A percentile compares a stretch with the other conserved stretches of the same genome.
Conservation (phyloP, 176 grass and related monocot species). For the Zoysia japonica region DNA sequence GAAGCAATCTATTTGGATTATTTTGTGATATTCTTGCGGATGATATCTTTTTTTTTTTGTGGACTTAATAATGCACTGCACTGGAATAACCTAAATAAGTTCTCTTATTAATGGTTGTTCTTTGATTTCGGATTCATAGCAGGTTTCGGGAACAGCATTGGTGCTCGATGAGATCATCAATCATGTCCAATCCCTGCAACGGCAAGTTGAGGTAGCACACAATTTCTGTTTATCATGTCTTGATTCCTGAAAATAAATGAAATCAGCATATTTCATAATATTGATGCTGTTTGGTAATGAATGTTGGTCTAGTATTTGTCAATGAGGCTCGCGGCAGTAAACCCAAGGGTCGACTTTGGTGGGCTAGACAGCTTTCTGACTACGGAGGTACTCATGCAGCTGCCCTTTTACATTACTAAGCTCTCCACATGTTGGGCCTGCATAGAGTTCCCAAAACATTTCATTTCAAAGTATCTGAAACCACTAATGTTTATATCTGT, state of each 20-base stretch:
- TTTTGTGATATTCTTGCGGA: neutral
- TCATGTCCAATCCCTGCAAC: slow-evolving; percentile 93
- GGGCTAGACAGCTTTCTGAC: slow-evolving; percentile 72
- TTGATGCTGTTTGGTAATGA: slow-evolving; percentile 16
- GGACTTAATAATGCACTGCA: neutral
- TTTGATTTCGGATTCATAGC: slow-evolving; percentile 15
- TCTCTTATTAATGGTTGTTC: neutral
- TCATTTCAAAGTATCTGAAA: neutral
- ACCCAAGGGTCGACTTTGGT: slow-evolving; percentile 75
- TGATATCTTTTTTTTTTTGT: neutral
- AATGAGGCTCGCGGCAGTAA: slow-evolving; percentile 86
- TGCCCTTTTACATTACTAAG: slow-evolving; percentile 9
- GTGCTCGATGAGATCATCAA: slow-evolving; percentile 98
- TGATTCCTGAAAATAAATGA: neutral
- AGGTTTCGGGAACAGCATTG: slow-evolving; percentile 90
- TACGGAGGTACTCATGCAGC: slow-evolving; percentile 50
- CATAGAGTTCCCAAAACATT: slow-evolving; percentile 7
- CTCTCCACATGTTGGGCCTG: slow-evolving; percentile 12
- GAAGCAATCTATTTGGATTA: neutral
- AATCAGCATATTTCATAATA: neutral
- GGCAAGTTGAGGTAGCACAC: slow-evolving; percentile 76
- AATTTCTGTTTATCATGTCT: neutral
- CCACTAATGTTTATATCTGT: slow-evolving; percentile 6
- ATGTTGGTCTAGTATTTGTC: slow-evolving; percentile 67
- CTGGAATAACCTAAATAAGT: neutral